Base-by-base conservation (phyloP, 106 monocot genomes). In the Apostasia ramifera region DNA sequence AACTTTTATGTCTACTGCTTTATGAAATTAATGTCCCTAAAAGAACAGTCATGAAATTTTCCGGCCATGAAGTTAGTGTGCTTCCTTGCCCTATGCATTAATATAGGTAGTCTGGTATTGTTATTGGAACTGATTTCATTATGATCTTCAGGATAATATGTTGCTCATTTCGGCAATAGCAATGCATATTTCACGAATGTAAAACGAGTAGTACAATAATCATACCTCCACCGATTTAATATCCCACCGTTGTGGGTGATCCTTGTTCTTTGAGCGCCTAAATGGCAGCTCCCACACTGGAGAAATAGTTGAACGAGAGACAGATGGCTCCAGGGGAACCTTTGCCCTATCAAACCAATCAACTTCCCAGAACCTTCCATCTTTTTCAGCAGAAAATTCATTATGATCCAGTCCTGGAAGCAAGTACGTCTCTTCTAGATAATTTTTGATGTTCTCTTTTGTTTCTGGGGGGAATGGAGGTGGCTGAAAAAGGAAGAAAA, bases 201-300 rank as follows among this genome's bases (percentile, higher is more conserved):
- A 5, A 63, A 44, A 13, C 11, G 26, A 65, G 7, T 62, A 47
- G 0, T 6, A 49, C 13, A 48, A 65, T 7, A 65, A 26, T 0
- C 12, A 11, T 48, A 86, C 92, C 86, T 91, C 69, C 13, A 78
- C 53, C 1, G 86, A 81, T 50, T 49, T 55, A 6, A 82, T 82
- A 60, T 84, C 57, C 84, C 88, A 89, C 50, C 55, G 64, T 47
- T 70, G 77, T 3, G 45, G 15, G 3, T 62, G 8, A 8, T 54
- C 40, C 5, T 54, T 63, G 47, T 74, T 57, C 46, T 71, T 75
- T 8, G 76, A 69, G 0, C 95, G 88, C 62, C 92, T 73, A 54
- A 95, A 95, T 0, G 95, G 95, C 73, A 89, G 56, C 52, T 86
- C 95, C 91, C 92, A 95, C 43, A 39, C 41, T 1, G 95, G 91